Conservation (phyloP, 768 basidiomycete genomes). For the Tricholoma furcatifolium region DNA sequence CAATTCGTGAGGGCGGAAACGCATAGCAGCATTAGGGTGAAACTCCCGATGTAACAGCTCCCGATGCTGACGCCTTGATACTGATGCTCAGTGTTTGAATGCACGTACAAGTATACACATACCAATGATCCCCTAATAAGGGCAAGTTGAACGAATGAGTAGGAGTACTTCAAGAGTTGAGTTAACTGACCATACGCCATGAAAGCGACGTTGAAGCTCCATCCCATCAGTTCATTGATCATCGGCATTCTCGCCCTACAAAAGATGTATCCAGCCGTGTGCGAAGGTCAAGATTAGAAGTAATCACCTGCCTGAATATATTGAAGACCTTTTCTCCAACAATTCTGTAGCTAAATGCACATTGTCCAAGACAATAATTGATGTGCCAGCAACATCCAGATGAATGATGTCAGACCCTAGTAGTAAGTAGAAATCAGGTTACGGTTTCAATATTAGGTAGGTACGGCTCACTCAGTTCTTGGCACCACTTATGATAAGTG, state of each 20-base stretch:
- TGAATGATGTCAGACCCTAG: too few relatives aligned
- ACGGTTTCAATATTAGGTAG: too few relatives aligned
- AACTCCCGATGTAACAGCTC: constrained; percentile 31
- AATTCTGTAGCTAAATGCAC: constrained; percentile 21
- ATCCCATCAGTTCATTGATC: constrained; percentile 22
- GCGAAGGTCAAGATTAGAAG: background rate
- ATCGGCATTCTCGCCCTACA: constrained; percentile 29
- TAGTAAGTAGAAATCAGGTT: too few relatives aligned
- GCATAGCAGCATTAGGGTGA: constrained; percentile 21
- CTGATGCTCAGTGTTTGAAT: too few relatives aligned
- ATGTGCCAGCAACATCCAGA: constrained; percentile 19
- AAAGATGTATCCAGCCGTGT: background rate
- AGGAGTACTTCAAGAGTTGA: too few relatives aligned
- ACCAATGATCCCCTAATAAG: constrained; percentile 11
- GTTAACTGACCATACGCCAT: constrained; percentile 17
- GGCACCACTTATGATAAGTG: constrained; percentile 16
- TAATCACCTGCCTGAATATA: constrained; percentile 20
- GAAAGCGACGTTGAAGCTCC: constrained; percentile 15
- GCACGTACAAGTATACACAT: background rate
- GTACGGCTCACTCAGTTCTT: constrained; percentile 24
- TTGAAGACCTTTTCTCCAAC: constrained; percentile 21
- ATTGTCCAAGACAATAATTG: constrained; percentile 22
- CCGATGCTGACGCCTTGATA: constrained; percentile 33
- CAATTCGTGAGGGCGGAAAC: constrained; percentile 24
- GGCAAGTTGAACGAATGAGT: too few relatives aligned